Evolutionary conservation across 2,329 filamentous ascomycete genomes (phyloP), one percentile per base, ranked within the genome.

Genomic region (Exophiala xenobiotica): DNA sequence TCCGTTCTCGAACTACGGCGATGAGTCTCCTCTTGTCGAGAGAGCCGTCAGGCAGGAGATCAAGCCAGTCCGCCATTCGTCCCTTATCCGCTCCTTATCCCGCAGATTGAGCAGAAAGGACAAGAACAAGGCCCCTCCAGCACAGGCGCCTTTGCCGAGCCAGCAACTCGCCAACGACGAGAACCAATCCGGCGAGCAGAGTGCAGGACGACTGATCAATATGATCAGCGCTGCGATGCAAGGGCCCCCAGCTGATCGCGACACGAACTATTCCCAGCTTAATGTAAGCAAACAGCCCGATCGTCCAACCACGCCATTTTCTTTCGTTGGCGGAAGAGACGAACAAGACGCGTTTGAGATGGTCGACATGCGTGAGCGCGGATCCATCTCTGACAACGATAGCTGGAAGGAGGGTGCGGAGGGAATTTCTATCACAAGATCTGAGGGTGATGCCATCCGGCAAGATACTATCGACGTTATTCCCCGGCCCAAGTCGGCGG

Each of bases 271-370:
- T 46, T 27, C 54, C 16, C 47, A 41, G 37, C 49, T 62, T 3
- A 24, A 27, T 1, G 23, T 45, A 11, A 46, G 27, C 3, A 50
- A 54, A 5, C 24, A 31, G 23, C 96, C 91, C 0, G 79, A 87
- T 31, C 91, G 92, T 0, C 80, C 84, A 0, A 91, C 91, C 0
- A 68, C 74, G 9, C 75, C 84, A 0, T 97, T 80, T 72, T 79
- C 72, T 26, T 91, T 91, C 3, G 77, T 88, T 4, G 92, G 90
- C 2, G 59, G 52, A n/a, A 52, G 53, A 27, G 51, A 59, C 27
- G 60, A 61, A 33, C 37, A 57, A 24, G 54, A 61, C 9, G 50
- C 47, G 4, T 62, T 61, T 33, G 58, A 62, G 38, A 60, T 62
- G 58, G 48, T 57, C 11, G 47, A 60, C 31, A 20, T 58, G 19